Percentiles rank a stretch among this genome's conserved stretches.
Conservation (phyloP, 2,329 filamentous ascomycete species). For the Dactylella cylindrospora region DNA sequence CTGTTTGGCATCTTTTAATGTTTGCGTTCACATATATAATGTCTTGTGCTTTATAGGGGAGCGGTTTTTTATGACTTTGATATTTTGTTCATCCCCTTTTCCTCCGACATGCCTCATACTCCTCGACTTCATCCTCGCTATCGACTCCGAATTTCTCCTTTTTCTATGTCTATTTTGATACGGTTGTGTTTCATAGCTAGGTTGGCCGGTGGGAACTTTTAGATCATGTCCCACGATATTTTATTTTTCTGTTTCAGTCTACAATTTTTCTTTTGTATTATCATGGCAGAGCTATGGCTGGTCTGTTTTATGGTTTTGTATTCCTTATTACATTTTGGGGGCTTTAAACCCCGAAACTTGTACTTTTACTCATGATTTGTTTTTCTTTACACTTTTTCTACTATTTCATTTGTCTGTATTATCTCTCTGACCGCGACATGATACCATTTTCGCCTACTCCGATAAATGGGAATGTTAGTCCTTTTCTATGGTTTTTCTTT, state of each 20-base stretch:
- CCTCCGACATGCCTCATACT: not conserved
- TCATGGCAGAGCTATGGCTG: slow-evolving; percentile 8
- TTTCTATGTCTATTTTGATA: slow-evolving; percentile 1
- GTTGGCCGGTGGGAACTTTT: too few species aligned
- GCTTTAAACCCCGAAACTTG: not conserved
- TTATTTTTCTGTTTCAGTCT: slow-evolving; percentile 16
- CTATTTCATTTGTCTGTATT: slow-evolving; percentile 33
- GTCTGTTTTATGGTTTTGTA: not conserved
- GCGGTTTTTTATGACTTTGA: slow-evolving; percentile 4
- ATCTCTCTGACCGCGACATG: slow-evolving; percentile 12
- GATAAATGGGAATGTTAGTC: slow-evolving; percentile 24
- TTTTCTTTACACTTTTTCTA: slow-evolving; percentile 44
- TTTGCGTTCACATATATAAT: not conserved
- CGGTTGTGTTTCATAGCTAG: too few species aligned
- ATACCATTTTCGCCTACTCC: slow-evolving; percentile 25
- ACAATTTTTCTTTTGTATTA: not conserved
- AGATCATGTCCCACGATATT: too few species aligned
- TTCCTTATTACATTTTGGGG: not conserved
- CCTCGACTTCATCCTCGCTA: not conserved
- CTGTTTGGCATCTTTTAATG: slow-evolving; percentile 14
- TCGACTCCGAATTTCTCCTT: slow-evolving; percentile 25
- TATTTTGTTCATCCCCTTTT: not conserved
- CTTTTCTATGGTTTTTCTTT: not conserved
- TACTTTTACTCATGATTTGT: slow-evolving; percentile 28
- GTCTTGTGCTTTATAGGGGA: not conserved